Evolutionary conservation across 1,139 yeast genomes (phyloP).

Genomic region (Kazachstania sp.): DNA sequence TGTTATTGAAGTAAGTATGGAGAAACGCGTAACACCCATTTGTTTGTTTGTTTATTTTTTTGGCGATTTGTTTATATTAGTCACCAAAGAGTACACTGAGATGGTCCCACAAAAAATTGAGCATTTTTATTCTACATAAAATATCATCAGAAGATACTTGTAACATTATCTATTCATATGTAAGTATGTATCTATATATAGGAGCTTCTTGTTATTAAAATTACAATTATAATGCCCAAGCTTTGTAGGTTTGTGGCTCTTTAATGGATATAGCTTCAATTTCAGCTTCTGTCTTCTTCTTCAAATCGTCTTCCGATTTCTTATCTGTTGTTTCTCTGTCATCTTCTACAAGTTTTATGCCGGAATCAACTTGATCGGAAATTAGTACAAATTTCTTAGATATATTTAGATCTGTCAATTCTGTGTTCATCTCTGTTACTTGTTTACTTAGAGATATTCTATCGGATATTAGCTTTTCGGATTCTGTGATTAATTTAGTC

Average conservation of each 20-base stretch:
- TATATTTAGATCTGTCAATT: conserved; percentile 22
- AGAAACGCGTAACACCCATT: background rate
- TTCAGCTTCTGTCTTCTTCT: conserved; percentile 21
- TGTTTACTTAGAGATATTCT: conserved; percentile 28
- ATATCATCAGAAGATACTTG: background rate
- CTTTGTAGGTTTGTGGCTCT: conserved; percentile 26
- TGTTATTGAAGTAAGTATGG: no score
- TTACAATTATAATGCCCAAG: conserved; percentile 26
- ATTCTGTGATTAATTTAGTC: conserved; percentile 22
- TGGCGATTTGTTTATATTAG: background rate
- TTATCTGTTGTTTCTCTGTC: conserved; percentile 18
- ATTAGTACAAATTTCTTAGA: conserved; percentile 25
- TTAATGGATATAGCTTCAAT: conserved; percentile 24
- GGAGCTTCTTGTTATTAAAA: background rate
- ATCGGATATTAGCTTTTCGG: conserved; percentile 24
- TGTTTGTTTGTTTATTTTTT: background rate
- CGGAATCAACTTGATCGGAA: conserved; percentile 28
- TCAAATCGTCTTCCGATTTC: conserved; percentile 12
- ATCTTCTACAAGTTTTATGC: conserved; percentile 25
- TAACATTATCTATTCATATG: background rate
- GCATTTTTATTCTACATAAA: background rate
- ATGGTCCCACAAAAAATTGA: no score
- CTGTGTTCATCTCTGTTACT: conserved; percentile 24
- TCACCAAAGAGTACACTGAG: no score
- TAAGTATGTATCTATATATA: background rate